Evolutionary conservation across 1,139 yeast species (phyloP).

Genomic region (Magnusiomyces tetraspermus): DNA sequence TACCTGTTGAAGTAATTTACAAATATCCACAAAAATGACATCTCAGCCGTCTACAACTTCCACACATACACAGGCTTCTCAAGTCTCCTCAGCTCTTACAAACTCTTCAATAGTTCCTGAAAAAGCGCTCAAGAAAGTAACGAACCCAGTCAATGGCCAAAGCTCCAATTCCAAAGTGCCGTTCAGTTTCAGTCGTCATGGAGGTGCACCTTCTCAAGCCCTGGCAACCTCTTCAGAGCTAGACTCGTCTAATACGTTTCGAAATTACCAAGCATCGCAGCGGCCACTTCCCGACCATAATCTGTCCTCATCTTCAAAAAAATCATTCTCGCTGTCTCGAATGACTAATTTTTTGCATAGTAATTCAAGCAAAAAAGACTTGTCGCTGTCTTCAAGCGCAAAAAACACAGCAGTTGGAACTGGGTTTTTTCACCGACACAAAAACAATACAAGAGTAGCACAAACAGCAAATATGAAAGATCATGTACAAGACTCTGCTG

Average conservation of each 20-base stretch:
- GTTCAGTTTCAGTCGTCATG: slow-evolving; percentile 10
- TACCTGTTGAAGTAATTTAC: too few species aligned
- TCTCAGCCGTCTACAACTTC: too few species aligned
- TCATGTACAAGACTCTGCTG: not conserved
- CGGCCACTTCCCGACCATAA: slow-evolving; percentile 11
- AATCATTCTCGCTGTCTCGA: slow-evolving; percentile 13
- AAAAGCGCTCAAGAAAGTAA: not conserved
- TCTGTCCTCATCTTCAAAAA: slow-evolving; percentile 2
- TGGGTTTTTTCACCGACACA: not conserved
- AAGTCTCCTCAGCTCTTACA: too few species aligned
- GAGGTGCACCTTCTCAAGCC: not conserved
- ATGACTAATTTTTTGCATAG: slow-evolving; percentile 8
- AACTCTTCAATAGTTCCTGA: not conserved
- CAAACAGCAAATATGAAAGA: not conserved
- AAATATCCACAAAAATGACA: too few species aligned
- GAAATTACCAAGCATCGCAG: slow-evolving; percentile 12
- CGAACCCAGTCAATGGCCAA: not conserved
- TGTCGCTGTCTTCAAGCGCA: too few species aligned
- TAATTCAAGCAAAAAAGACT: not conserved
- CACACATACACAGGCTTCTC: too few species aligned
- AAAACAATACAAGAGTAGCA: not conserved
- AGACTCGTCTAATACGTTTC: slow-evolving; percentile 7
- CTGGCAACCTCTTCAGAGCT: slow-evolving; percentile 13
- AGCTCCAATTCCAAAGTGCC: slow-evolving; percentile 7
- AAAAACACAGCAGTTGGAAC: not conserved